Conservation (phyloP, 2,329 filamentous ascomycete genomes). For the Exophiala sp. region DNA sequence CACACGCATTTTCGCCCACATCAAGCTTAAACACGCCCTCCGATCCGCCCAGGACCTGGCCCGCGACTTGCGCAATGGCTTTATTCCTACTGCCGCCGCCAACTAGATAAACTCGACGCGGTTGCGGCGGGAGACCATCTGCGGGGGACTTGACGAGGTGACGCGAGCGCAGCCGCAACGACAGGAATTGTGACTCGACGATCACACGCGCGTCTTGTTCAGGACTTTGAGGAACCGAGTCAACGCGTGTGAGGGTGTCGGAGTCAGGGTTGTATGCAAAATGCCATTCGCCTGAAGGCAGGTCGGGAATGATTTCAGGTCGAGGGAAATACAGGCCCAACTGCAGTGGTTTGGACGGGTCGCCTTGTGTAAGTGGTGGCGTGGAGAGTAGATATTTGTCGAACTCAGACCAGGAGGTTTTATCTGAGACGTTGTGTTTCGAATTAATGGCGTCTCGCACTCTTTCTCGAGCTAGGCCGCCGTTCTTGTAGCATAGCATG, state of each 20-base stretch:
- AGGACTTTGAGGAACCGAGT: conserved; percentile 50
- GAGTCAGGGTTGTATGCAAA: conserved; percentile 56
- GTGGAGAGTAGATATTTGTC: conserved; percentile 65
- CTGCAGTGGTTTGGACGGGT: conserved; percentile 58
- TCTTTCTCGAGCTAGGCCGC: conserved; percentile 83
- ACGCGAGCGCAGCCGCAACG: conserved; percentile 76
- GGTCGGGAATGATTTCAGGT: conserved; percentile 91
- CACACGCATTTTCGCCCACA: conserved; percentile 91
- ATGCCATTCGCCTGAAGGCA: conserved; percentile 78
- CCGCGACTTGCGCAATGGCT: conserved; percentile 77
- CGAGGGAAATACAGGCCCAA: conserved; percentile 92
- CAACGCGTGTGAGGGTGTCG: conserved; percentile 49
- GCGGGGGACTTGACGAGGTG: conserved; percentile 61
- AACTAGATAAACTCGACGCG: conserved; percentile 85
- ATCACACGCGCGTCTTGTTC: conserved; percentile 76
- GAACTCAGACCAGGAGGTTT: conserved; percentile 69
- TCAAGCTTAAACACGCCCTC: conserved; percentile 93
- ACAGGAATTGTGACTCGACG: conserved; percentile 90
- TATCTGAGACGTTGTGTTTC: conserved; percentile 40
- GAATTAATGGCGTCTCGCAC: conserved; percentile 73
- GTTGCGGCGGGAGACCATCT: conserved; percentile 65
- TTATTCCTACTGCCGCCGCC: conserved; percentile 86
- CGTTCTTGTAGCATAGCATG: conserved; percentile 99
- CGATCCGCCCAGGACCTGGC: conserved; percentile 77
- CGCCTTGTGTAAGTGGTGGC: conserved; percentile 60